Evolutionary conservation across 805 yeast species (phyloP).

Genomic region (Yueomyces sinensis): DNA sequence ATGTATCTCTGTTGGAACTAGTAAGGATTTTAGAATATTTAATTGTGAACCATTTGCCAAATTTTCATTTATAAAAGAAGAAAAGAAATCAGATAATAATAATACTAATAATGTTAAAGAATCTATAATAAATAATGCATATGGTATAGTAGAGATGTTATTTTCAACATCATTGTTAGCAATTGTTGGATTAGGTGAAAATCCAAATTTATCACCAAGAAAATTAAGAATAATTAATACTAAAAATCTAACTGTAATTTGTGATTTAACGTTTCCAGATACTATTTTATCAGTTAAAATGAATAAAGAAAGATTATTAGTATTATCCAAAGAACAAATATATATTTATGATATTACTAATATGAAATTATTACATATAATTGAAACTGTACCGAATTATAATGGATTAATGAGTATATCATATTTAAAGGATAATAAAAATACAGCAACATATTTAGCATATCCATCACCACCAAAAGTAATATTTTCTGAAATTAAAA

Average conservation of each 20-base stretch:
- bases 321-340: conserved; percentile 49
- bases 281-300: conserved; percentile 46
- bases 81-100: not conserved
- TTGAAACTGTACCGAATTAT: conserved; percentile 34
- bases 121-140: conserved; percentile 17
- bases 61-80: conserved; percentile 28
- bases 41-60: conserved; percentile 57
- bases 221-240: conserved; percentile 75
- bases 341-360: conserved; percentile 63
- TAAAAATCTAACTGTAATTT: conserved; percentile 43
- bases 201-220: conserved; percentile 59
- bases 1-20: conserved; percentile 58
- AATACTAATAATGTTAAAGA: not conserved
- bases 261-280: conserved; percentile 61
- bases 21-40: conserved; percentile 49
- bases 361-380: conserved; percentile 47
- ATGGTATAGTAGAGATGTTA: conserved; percentile 65
- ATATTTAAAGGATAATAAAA: conserved; percentile 31
- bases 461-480: conserved; percentile 68
- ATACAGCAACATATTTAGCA: conserved; percentile 36
- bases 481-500: conserved; percentile 21
- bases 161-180: conserved; percentile 60
- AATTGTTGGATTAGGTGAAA: conserved; percentile 61
- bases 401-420: conserved; percentile 54
- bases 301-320: conserved; percentile 52